Base-by-base conservation (phyloP, 768 basidiomycete genomes). In the Russula abietina region DNA sequence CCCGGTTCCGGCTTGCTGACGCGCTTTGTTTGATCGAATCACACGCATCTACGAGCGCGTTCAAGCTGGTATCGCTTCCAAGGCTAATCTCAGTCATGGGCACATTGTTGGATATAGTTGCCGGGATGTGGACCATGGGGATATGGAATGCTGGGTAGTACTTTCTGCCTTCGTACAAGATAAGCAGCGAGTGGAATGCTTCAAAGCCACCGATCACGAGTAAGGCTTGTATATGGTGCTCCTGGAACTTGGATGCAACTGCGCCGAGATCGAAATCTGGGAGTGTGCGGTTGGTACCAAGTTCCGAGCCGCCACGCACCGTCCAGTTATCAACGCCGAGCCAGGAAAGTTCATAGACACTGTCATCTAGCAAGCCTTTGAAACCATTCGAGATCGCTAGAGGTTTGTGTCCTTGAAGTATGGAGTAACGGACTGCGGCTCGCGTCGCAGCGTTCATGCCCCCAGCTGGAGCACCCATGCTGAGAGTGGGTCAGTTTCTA, bases 21-120 rank as follows among this genome's bases (percentile, higher is more conserved):
- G 97, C 97, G 71, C 93, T 95, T 80, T 99, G 97, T 77, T 95
- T 97, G 77, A 99, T 98, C 46, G 95, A 87, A 75, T 99, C 97
- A 72, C 96, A 98, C 7, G 97, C 97, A 64, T 95, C 92, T 57
- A 98, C 94, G 33, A 99, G 80, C 3, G 95, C 94, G 73, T 98
- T 99, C 80, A 99, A 78, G 73, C 90, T 91, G n/a, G 97, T 99
- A 71, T 99, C 97, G 69, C 87, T 89, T 51, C 97, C 97, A 63
- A 99, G 76, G 73, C 92, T 95, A 75, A 91, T 93, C 72, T 98
- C 95, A 54, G 96, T 98, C 79, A 98, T 74, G 3, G 97, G 97
- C 14, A 99, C 97, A 69, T 99, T 99, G 77, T 99, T 99, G 68
- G 91, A 94, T 71, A 99, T 89, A 54, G 94, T 97, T 43, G 96